phyloP scores from a whole-genome alignment of 2,329 filamentous ascomycete genomes.

The Aspergillus glaucus region DNA sequence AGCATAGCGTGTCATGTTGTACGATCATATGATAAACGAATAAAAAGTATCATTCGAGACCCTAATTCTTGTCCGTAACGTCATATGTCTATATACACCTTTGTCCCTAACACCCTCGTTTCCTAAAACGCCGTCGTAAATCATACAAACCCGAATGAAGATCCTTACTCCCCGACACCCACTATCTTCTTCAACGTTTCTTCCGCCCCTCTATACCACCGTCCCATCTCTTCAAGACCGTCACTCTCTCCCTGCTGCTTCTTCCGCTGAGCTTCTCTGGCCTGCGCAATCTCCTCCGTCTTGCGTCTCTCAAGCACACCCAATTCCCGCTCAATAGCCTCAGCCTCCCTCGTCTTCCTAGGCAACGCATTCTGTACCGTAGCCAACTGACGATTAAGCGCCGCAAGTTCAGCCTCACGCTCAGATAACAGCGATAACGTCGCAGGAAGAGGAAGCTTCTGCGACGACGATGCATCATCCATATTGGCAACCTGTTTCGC shows the following conservation, averaged over 20 bases:
- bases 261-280: conserved; percentile 39
- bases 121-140: conserved; percentile 20
- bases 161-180: conserved; percentile 19
- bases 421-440: conserved; percentile 36
- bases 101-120: background rate
- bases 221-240: conserved; percentile 40
- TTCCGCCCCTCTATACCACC: conserved; percentile 41
- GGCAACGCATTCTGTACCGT: conserved; percentile 40
- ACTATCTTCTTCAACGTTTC: conserved; percentile 36
- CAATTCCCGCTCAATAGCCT: conserved; percentile 41
- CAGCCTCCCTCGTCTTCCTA: conserved; percentile 38
- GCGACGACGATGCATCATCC: conserved; percentile 39
- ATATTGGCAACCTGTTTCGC: conserved; percentile 57
- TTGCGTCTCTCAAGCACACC: conserved; percentile 39
- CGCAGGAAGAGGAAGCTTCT: conserved; percentile 35
- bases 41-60: conserved; percentile 28
- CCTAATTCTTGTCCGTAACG: conserved; percentile 10
- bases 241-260: conserved; percentile 42
- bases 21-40: conserved; percentile 34
- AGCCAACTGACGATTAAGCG: conserved; percentile 37
- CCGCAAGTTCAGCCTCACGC: conserved; percentile 34
- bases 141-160: conserved; percentile 10
- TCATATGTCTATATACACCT: background rate
- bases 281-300: conserved; percentile 41
- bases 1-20: conserved; percentile 35